Conservation (phyloP, 768 basidiomycete species). For the Hortiboletus flavorubellus region DNA sequence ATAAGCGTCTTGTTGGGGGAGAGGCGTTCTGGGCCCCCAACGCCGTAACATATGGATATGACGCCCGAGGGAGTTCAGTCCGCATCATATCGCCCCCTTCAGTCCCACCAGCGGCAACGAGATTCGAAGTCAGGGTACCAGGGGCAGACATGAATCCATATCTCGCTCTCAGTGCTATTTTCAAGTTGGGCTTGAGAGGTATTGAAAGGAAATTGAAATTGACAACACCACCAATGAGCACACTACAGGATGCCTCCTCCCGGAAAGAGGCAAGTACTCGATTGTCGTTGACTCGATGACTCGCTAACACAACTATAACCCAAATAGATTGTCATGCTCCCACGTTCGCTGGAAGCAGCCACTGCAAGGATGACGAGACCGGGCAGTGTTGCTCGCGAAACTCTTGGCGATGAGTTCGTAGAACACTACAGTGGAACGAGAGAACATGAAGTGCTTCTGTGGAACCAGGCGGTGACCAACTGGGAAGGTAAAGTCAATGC, state of each 20-base stretch:
- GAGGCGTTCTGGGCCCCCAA: slow-evolving; percentile 96
- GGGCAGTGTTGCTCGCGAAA: slow-evolving; percentile 79
- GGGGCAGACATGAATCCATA: slow-evolving; percentile 98
- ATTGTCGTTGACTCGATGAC: not conserved
- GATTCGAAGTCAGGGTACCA: slow-evolving; percentile 91
- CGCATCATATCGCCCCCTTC: slow-evolving; percentile 92
- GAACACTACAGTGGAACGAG: slow-evolving; percentile 96
- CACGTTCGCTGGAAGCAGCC: slow-evolving; percentile 75
- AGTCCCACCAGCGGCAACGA: slow-evolving; percentile 73
- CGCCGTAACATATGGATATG: slow-evolving; percentile 91
- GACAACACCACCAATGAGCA: slow-evolving; percentile 64
- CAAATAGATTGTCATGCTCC: slow-evolving; percentile 65
- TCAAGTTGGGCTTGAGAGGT: slow-evolving; percentile 82
- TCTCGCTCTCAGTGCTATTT: slow-evolving; percentile 84
- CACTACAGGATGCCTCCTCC: slow-evolving; percentile 34
- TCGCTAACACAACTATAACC: not conserved
- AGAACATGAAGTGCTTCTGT: slow-evolving; percentile 81
- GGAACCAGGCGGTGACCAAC: slow-evolving; percentile 87
- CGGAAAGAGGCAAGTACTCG: slow-evolving; percentile 56
- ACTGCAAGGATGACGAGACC: slow-evolving; percentile 75
- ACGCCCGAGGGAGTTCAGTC: slow-evolving; percentile 89
- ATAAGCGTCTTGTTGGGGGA: slow-evolving; percentile 93
- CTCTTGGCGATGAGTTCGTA: slow-evolving; percentile 87
- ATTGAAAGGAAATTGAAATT: slow-evolving; percentile 74
- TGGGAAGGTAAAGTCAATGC: slow-evolving; percentile 76